phyloP scores from a whole-genome alignment of 1,139 yeast genomes.

The Candida dubliniensis region DNA sequence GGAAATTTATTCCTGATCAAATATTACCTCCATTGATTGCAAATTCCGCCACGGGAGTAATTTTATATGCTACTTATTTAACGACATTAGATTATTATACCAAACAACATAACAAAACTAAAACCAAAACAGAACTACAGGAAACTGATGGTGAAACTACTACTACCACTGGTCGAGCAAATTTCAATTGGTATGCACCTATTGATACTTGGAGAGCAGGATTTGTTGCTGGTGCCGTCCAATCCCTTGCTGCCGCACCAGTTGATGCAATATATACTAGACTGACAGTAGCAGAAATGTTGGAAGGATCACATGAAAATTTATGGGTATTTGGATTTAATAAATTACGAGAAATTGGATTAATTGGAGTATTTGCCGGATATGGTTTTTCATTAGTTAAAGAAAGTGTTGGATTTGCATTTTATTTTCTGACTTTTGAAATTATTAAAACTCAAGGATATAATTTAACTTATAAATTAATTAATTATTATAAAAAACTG shows the following conservation, averaged over 20 bases:
- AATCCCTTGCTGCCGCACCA: slow-evolving; percentile 92
- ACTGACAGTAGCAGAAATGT: slow-evolving; percentile 70
- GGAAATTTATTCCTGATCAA: slow-evolving; percentile 84
- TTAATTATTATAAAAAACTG: slow-evolving; percentile 52
- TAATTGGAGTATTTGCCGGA: slow-evolving; percentile 88
- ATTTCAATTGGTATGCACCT: slow-evolving; percentile 28
- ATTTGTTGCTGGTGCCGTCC: slow-evolving; percentile 79
- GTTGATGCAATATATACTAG: slow-evolving; percentile 87
- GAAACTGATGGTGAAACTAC: slow-evolving; percentile 8
- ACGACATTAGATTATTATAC: slow-evolving; percentile 42
- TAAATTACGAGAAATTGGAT: slow-evolving; percentile 72
- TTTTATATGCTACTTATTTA: slow-evolving; percentile 79
- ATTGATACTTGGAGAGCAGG: slow-evolving; percentile 78
- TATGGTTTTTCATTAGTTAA: slow-evolving; percentile 72
- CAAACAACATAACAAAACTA: slow-evolving; percentile 8
- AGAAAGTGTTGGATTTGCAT: slow-evolving; percentile 84
- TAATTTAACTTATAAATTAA: slow-evolving; percentile 55
- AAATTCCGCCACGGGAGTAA: slow-evolving; percentile 83
- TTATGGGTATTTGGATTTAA: slow-evolving; percentile 74
- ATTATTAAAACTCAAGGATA: slow-evolving; percentile 70
- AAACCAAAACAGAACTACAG: background rate
- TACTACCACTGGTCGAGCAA: no score
- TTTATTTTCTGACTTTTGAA: slow-evolving; percentile 84
- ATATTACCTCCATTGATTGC: slow-evolving; percentile 85
- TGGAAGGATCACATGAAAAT: slow-evolving; percentile 67